A percentile compares a stretch with the other conserved stretches of the same genome.
Evolutionary conservation across 2,329 filamentous ascomycete genomes (phyloP).

Genomic region (Nothopassalora personata): DNA sequence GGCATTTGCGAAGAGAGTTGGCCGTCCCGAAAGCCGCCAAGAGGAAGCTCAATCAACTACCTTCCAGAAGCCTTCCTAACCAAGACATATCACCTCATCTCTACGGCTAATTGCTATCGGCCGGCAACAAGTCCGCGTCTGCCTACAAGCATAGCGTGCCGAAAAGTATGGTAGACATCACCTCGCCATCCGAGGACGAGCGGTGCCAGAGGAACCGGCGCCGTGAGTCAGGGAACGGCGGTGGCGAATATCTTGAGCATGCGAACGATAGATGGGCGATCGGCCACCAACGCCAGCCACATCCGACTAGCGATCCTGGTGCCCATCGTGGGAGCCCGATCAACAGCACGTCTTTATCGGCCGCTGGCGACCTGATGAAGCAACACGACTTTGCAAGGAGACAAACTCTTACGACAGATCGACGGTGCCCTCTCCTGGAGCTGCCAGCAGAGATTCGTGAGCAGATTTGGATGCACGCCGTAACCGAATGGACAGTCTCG

Average conservation of each 20-base stretch:
- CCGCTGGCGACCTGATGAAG: neutral
- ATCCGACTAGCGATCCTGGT: neutral
- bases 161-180: neutral
- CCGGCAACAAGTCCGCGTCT: neutral
- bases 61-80: slow-evolving; percentile 2
- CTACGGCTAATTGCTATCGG: neutral
- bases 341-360: neutral
- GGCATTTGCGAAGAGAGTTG: neutral
- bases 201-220: neutral
- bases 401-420: neutral
- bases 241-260: neutral
- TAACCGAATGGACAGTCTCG: slow-evolving; percentile 17
- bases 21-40: neutral
- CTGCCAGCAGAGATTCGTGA: slow-evolving; percentile 23
- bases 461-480: slow-evolving; percentile 17
- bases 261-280: neutral
- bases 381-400: neutral
- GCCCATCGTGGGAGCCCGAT: neutral
- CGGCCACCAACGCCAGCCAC: neutral
- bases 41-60: neutral
- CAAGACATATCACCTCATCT: neutral
- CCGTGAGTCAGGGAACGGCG: neutral
- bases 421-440: slow-evolving; percentile 15
- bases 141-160: neutral
- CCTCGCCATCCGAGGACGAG: neutral